phyloP scores from a whole-genome alignment of 768 basidiomycete genomes.

The Brasilioporus rufonigricans region DNA sequence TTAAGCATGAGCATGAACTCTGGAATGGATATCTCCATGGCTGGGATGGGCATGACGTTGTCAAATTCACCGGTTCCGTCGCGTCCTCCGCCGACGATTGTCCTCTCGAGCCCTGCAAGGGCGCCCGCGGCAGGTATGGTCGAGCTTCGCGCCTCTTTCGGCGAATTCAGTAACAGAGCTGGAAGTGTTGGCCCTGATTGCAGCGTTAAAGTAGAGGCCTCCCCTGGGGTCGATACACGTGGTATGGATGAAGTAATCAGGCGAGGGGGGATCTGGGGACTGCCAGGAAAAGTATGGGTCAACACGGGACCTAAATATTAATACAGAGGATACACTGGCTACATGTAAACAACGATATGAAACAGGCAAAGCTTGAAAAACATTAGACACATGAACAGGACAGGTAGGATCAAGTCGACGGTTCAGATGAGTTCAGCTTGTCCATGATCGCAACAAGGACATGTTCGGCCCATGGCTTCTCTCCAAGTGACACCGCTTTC shows the following conservation, averaged over 20 bases:
- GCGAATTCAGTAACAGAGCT: constrained; percentile 35
- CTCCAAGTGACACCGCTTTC: constrained; percentile 20
- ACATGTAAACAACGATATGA: neutral
- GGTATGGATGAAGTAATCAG: constrained; percentile 69
- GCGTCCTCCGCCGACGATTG: constrained; percentile 49
- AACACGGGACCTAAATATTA: constrained; percentile 15
- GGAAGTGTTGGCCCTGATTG: constrained; percentile 19
- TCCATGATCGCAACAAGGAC: constrained; percentile 27
- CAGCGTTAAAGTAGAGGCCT: constrained; percentile 24
- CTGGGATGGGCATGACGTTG: constrained; percentile 28
- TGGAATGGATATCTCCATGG: constrained; percentile 30
- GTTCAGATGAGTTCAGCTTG: constrained; percentile 12
- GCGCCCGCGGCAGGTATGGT: constrained; percentile 63
- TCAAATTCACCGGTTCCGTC: constrained; percentile 35
- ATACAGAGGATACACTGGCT: neutral
- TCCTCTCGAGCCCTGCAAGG: constrained; percentile 65
- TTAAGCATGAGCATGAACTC: constrained; percentile 35
- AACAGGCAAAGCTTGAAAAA: neutral
- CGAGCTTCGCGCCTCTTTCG: constrained; percentile 61
- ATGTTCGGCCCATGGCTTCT: constrained; percentile 27
- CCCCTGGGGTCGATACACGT: constrained; percentile 47
- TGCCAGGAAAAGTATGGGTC: constrained; percentile 65
- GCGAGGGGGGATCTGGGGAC: constrained; percentile 66
- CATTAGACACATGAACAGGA: neutral
- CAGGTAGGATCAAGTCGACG: neutral